Conservation (phyloP, 1,139 yeast genomes). For the Diutina rugosa region DNA sequence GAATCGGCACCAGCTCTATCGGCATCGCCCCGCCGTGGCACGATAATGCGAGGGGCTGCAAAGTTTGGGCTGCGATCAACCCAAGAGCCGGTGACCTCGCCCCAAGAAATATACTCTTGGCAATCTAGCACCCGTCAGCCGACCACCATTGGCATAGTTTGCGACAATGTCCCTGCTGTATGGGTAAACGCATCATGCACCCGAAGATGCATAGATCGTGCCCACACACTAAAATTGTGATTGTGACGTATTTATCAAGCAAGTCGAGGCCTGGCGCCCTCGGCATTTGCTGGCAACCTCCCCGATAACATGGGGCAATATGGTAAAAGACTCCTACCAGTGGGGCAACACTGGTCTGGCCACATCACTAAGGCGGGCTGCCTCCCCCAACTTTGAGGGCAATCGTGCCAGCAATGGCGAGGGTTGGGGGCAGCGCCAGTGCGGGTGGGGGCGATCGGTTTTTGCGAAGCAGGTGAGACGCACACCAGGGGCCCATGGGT, state of each 20-base stretch:
- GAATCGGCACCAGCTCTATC: background rate
- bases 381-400: no score
- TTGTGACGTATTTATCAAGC: background rate
- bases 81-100: no score
- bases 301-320: background rate
- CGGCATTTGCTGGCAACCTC: background rate
- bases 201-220: background rate
- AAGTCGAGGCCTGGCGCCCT: background rate
- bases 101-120: no score
- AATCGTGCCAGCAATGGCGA: no score
- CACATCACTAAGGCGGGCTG: no score
- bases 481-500: background rate
- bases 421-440: no score
- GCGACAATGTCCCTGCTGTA: background rate
- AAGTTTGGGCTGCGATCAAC: no score
- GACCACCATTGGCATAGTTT: background rate
- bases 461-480: background rate
- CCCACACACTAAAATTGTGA: background rate
- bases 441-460: background rate
- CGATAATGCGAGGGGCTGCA: background rate
- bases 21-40: background rate
- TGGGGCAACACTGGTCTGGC: no score
- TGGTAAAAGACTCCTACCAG: no score
- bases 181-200: background rate
- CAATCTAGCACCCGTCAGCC: background rate